phyloP scores from a whole-genome alignment of 176 grass and related monocot genomes.

The Chrysopogon serrulatus region DNA sequence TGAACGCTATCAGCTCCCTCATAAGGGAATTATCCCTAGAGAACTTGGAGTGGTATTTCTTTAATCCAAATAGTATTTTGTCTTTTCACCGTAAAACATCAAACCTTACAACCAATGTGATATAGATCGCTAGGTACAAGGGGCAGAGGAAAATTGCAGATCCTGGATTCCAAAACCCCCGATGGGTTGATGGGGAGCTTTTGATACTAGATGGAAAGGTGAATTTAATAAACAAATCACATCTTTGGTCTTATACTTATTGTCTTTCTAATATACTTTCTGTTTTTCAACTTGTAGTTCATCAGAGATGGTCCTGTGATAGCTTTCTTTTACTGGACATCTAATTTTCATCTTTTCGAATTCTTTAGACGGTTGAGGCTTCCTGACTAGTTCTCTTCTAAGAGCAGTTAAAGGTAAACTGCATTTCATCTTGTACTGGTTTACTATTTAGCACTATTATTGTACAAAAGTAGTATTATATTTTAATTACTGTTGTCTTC shows the following conservation, averaged over 20 bases:
- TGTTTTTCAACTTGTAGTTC: conserved; percentile 60
- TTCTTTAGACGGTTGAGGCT: conserved; percentile 88
- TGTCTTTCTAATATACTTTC: conserved; percentile 31
- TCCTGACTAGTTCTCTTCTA: conserved; percentile 47
- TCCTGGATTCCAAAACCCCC: conserved; percentile 61
- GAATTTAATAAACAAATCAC: conserved; percentile 8
- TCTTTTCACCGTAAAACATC: conserved; percentile 10
- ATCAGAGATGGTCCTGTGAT: conserved; percentile 89
- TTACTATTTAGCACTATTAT: not conserved
- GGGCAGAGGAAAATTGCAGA: conserved; percentile 82
- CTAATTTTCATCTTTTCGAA: conserved; percentile 77
- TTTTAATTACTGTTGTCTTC: not conserved
- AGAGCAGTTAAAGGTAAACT: conserved; percentile 37
- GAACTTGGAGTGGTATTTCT: conserved; percentile 94
- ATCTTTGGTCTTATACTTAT: conserved; percentile 9
- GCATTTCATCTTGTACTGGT: not conserved
- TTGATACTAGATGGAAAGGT: conserved; percentile 96
- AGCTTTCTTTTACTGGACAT: conserved; percentile 86
- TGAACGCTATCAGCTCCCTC: conserved; percentile 76
- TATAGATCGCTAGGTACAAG: conserved; percentile 84
- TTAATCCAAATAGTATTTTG: not conserved
- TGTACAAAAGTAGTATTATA: conserved; percentile 7
- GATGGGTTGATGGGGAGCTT: conserved; percentile 92
- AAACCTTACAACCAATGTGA: conserved; percentile 24
- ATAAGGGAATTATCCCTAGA: conserved; percentile 93